Evolutionary conservation across 495 filamentous ascomycete genomes (phyloP).

Genomic region (Talaromyces proteolyticus): DNA sequence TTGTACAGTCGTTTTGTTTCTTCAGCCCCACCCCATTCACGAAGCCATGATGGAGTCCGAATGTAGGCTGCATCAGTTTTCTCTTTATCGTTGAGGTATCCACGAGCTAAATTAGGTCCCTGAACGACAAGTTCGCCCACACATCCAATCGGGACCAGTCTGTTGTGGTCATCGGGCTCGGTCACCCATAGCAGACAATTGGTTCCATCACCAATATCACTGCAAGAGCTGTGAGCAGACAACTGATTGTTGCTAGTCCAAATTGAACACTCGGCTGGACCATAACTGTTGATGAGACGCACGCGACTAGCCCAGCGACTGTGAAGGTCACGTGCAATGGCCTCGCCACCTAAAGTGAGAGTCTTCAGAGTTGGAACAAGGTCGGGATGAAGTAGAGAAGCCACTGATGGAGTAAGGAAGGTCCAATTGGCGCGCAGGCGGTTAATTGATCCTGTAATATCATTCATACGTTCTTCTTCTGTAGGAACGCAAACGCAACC

Average conservation of each 20-base stretch:
- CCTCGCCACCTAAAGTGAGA: conserved; percentile 38
- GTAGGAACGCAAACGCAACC: conserved; percentile 43
- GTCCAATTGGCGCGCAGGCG: conserved; percentile 29
- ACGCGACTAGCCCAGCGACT: conserved; percentile 37
- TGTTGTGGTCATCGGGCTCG: conserved; percentile 38
- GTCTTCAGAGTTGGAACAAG: conserved; percentile 28
- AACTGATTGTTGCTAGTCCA: neutral
- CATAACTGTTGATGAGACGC: conserved; percentile 49
- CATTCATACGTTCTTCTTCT: conserved; percentile 20
- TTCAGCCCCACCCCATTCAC: neutral
- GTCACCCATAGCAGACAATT: conserved; percentile 44
- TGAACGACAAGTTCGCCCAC: conserved; percentile 56
- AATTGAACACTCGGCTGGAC: conserved; percentile 36
- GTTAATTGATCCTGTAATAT: conserved; percentile 26
- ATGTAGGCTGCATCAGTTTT: conserved; percentile 30
- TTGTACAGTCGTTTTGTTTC: conserved; percentile 44
- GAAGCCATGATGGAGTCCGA: conserved; percentile 34
- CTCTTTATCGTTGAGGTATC: conserved; percentile 43
- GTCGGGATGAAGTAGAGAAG: conserved; percentile 26
- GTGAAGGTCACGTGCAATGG: conserved; percentile 34
- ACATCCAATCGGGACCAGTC: conserved; percentile 43
- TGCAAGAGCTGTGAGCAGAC: conserved; percentile 16
- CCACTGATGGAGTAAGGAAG: conserved; percentile 37
- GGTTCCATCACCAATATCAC: conserved; percentile 15
- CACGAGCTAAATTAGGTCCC: conserved; percentile 45